Evolutionary conservation across 148 eudicot genomes (phyloP).

Genomic region (Polygonum aviculare): DNA sequence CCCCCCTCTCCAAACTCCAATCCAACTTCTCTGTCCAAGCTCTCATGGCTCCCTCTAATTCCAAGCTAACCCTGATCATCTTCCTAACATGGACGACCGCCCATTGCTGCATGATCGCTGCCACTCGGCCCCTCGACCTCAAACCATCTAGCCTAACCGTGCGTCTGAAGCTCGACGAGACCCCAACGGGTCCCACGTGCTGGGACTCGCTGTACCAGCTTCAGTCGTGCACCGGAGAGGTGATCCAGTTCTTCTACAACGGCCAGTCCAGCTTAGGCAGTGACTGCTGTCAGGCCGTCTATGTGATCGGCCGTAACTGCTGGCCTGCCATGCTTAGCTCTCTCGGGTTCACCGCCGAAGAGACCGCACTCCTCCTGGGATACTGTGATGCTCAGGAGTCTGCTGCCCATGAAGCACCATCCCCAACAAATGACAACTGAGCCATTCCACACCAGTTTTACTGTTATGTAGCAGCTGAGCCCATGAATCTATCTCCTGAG

Average conservation of each 20-base stretch:
- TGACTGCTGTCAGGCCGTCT: slow-evolving; percentile 49
- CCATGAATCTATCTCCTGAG: neutral
- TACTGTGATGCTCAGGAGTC: slow-evolving; percentile 42
- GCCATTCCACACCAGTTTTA: neutral
- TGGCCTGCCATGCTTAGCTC: slow-evolving; percentile 62
- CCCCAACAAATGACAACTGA: slow-evolving; percentile 3
- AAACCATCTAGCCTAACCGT: neutral
- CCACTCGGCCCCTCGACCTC: neutral
- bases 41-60: neutral
- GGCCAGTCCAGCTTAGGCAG: slow-evolving; percentile 49
- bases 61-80: neutral
- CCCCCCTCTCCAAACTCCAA: neutral
- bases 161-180: slow-evolving; percentile 17
- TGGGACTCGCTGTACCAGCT: slow-evolving; percentile 51
- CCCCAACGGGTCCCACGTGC: slow-evolving; percentile 23
- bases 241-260: slow-evolving; percentile 53
- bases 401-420: neutral
- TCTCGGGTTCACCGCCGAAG: slow-evolving; percentile 48
- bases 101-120: neutral
- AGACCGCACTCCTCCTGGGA: slow-evolving; percentile 45
- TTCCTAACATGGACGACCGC: neutral
- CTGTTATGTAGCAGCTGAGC: neutral
- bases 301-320: slow-evolving; percentile 36
- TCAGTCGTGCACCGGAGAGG: slow-evolving; percentile 47
- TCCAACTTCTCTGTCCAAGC: neutral